phyloP scores from a whole-genome alignment of 2,329 filamentous ascomycete species.

The Colletotrichum musae region DNA sequence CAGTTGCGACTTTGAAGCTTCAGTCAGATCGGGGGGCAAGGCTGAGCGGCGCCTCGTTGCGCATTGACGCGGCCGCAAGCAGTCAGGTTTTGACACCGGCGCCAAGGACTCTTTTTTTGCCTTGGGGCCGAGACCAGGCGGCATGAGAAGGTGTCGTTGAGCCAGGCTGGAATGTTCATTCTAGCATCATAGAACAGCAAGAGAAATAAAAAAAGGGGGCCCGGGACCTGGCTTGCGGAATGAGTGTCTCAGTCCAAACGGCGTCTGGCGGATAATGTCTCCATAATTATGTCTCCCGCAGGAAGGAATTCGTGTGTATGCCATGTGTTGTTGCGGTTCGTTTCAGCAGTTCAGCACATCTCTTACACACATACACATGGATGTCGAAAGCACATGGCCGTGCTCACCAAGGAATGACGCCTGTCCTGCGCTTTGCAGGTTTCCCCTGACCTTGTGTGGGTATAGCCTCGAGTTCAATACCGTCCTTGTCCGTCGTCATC shows the following conservation, averaged over 20 bases:
- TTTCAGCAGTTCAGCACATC: neutral
- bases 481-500: neutral
- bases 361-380: slow-evolving; percentile 1
- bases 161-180: slow-evolving; percentile 22
- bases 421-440: neutral
- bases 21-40: slow-evolving; percentile 9
- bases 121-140: slow-evolving; percentile 38
- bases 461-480: slow-evolving; percentile 5
- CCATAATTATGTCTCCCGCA: slow-evolving; percentile 7
- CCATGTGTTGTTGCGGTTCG: slow-evolving; percentile 3
- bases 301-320: slow-evolving; percentile 14
- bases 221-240: slow-evolving; percentile 31
- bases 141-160: slow-evolving; percentile 11
- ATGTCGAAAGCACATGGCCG: neutral
- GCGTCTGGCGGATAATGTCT: slow-evolving; percentile 28
- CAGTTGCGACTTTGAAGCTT: slow-evolving; percentile 24
- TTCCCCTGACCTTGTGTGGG: neutral
- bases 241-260: slow-evolving; percentile 36
- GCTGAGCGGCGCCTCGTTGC: neutral
- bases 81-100: slow-evolving; percentile 24
- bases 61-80: slow-evolving; percentile 17
- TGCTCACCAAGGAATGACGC: neutral
- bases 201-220: slow-evolving; percentile 7
- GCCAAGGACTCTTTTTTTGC: slow-evolving; percentile 19
- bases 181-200: slow-evolving; percentile 28